These are phyloP conservation scores for Corchorus olitorius DNA, from an alignment of 345 rosid genomes.

Conservation along the genomic window DNA sequence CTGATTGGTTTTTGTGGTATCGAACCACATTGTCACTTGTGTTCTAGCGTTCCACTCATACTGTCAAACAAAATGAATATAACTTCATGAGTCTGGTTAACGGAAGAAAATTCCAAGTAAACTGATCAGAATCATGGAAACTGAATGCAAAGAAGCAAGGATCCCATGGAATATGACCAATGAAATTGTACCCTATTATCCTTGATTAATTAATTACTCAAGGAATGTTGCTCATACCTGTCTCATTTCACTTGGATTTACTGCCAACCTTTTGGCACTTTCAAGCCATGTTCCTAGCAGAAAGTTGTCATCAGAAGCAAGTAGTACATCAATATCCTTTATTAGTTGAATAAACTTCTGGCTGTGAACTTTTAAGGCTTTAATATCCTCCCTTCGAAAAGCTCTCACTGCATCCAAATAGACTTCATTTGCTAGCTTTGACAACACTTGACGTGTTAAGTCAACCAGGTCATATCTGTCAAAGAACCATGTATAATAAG, in stretches of 20 bases:
- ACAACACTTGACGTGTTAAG: slow-evolving; percentile 84
- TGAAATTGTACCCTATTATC: background rate
- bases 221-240: slow-evolving; percentile 49
- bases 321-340: slow-evolving; percentile 69
- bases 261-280: slow-evolving; percentile 72
- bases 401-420: slow-evolving; percentile 68
- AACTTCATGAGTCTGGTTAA: background rate
- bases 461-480: slow-evolving; percentile 93
- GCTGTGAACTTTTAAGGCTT: slow-evolving; percentile 44
- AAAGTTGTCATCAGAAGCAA: slow-evolving; percentile 82
- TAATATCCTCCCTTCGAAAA: slow-evolving; percentile 50
- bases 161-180: background rate
- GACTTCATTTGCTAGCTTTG: slow-evolving; percentile 84
- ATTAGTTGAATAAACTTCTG: slow-evolving; percentile 66
- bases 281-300: slow-evolving; percentile 92
- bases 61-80: slow-evolving; percentile 37
- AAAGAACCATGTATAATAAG: slow-evolving; percentile 17
- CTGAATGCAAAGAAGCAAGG: background rate
- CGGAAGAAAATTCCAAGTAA: background rate
- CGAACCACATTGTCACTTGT: slow-evolving; percentile 96
- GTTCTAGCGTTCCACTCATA: slow-evolving; percentile 94
- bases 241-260: slow-evolving; percentile 55
- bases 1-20: slow-evolving; percentile 61
- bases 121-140: background rate
- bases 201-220: background rate